A percentile compares a stretch with the other conserved stretches of the same genome.
phyloP scores from a whole-genome alignment of 78 protist species.

The Dictyostelium brefeldianum region DNA sequence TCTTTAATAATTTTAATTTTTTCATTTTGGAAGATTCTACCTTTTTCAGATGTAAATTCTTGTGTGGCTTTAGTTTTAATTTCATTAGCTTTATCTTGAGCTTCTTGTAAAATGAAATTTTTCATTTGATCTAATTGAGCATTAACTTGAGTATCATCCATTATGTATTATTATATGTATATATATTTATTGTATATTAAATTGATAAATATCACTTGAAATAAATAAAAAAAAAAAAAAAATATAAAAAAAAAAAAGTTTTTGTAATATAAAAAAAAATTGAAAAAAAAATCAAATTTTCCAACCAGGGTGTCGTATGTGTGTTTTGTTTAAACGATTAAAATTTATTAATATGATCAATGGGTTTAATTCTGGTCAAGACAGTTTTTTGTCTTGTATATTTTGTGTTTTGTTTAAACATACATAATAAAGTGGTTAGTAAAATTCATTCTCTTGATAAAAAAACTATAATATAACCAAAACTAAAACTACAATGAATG shows the following conservation, averaged over 20 bases:
- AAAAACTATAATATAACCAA: no score
- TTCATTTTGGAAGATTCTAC: conserved; percentile 85
- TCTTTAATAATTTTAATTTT: conserved; percentile 88
- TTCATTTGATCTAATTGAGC: conserved; percentile 86
- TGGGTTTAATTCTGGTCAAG: no score
- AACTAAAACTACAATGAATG: no score
- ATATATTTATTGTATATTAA: background rate
- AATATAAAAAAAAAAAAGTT: background rate
- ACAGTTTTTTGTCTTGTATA: no score
- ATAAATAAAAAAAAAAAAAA: background rate
- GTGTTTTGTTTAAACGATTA: no score
- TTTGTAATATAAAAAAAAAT: background rate
- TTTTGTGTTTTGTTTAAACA: no score
- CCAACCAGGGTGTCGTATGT: no score
- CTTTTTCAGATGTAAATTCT: conserved; percentile 91
- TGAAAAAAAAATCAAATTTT: no score
- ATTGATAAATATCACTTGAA: background rate
- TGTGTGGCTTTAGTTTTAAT: conserved; percentile 87
- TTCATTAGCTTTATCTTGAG: conserved; percentile 89
- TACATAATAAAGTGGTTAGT: no score
- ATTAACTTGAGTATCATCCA: conserved; percentile 57
- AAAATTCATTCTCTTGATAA: no score
- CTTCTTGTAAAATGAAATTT: conserved; percentile 90
- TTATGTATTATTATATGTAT: conserved; percentile 12
- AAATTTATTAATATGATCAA: no score